Evolutionary conservation across 768 basidiomycete species (phyloP).

Genomic region (Trametes meyenii): DNA sequence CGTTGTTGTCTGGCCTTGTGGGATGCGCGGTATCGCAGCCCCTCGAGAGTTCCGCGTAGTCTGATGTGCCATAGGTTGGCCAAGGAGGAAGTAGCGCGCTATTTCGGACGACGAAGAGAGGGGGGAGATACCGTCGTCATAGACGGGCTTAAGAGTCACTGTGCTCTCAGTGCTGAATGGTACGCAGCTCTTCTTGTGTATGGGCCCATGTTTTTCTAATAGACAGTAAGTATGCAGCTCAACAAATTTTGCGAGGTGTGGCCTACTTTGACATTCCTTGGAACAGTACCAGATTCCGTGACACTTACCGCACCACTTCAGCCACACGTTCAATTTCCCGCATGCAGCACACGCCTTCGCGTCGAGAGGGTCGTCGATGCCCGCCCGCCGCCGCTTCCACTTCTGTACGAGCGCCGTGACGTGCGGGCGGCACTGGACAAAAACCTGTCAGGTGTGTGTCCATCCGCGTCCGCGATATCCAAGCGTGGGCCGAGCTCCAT

Average conservation of each 20-base stretch:
- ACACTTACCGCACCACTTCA: slow-evolving; percentile 51
- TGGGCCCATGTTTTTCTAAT: slow-evolving; percentile 49
- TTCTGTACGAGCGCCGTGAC: slow-evolving; percentile 47
- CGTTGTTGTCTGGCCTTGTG: slow-evolving; percentile 37
- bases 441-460: slow-evolving; percentile 35
- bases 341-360: slow-evolving; percentile 51
- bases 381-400: slow-evolving; percentile 51
- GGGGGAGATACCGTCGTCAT: slow-evolving; percentile 24
- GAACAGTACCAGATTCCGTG: slow-evolving; percentile 56
- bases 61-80: slow-evolving; percentile 29
- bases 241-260: neutral
- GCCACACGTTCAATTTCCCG: slow-evolving; percentile 29
- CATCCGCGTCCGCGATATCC: slow-evolving; percentile 45
- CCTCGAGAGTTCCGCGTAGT: slow-evolving; percentile 26
- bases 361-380: slow-evolving; percentile 44
- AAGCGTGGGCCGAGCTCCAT: slow-evolving; percentile 54
- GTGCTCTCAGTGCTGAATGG: slow-evolving; percentile 48
- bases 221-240: neutral
- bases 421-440: slow-evolving; percentile 43
- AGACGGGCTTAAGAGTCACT: slow-evolving; percentile 51
- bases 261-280: slow-evolving; percentile 54
- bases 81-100: slow-evolving; percentile 32
- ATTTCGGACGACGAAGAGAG: slow-evolving; percentile 35
- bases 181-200: slow-evolving; percentile 50
- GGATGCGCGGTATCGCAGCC: slow-evolving; percentile 25